Evolutionary conservation across 495 filamentous ascomycete genomes (phyloP).

Genomic region (Geopyxis carbonaria): DNA sequence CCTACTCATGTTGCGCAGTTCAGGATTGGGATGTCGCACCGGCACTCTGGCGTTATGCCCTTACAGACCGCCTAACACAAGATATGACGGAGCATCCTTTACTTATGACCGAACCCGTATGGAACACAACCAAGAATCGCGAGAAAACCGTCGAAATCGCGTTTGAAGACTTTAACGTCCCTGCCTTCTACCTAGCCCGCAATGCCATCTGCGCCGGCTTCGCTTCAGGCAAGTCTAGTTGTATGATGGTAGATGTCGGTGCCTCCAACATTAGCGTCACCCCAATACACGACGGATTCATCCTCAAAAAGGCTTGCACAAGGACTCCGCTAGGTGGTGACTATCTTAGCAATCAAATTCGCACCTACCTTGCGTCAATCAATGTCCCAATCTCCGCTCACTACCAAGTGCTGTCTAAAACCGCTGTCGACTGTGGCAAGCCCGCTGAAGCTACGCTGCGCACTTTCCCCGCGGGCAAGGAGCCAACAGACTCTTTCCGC

Average conservation of each 20-base stretch:
- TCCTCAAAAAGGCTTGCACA: conserved; percentile 73
- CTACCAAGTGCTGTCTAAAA: conserved; percentile 72
- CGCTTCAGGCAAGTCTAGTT: conserved; percentile 77
- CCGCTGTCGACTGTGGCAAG: conserved; percentile 70
- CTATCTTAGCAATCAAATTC: conserved; percentile 76
- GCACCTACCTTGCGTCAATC: conserved; percentile 52
- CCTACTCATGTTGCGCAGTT: conserved; percentile 30
- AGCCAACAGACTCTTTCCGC: conserved; percentile 56
- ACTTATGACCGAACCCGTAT: conserved; percentile 84
- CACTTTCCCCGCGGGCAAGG: conserved; percentile 41
- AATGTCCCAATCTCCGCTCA: conserved; percentile 66
- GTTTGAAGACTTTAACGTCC: conserved; percentile 88
- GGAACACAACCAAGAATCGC: conserved; percentile 71
- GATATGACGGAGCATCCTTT: conserved; percentile 75
- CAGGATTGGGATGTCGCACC: conserved; percentile 92
- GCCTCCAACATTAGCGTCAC: conserved; percentile 82
- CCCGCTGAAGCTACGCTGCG: conserved; percentile 55
- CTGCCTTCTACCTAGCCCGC: conserved; percentile 77
- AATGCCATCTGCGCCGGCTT: conserved; percentile 41
- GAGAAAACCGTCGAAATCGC: conserved; percentile 87
- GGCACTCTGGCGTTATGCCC: conserved; percentile 75
- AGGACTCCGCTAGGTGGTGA: conserved; percentile 71
- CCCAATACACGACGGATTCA: conserved; percentile 83
- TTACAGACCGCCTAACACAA: conserved; percentile 64
- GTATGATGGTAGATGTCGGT: conserved; percentile 80